Base-by-base conservation (phyloP, 768 basidiomycete genomes). In the Amyloporia xantha region DNA sequence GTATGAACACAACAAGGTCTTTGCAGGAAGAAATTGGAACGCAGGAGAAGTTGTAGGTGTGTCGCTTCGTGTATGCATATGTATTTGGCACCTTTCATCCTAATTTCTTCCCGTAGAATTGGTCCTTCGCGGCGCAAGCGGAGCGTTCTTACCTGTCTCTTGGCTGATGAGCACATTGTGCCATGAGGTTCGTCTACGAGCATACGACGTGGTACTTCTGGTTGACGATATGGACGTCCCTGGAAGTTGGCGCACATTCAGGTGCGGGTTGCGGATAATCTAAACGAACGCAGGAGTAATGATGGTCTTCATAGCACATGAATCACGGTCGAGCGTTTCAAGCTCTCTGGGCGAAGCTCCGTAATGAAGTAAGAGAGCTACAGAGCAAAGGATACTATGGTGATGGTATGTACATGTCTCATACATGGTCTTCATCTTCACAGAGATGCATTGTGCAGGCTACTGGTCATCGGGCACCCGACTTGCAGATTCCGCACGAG, bases 11-110 rank as follows among this genome's bases (percentile, higher is more conserved):
- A 91, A 91, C 60, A 58, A 55, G 12, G 85, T 91, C 5, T 91
- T 91, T 64, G 77, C 81, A 4, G 90, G 89, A 1, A 73, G 89
- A 41, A 91, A 91, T 61, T 92, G 89, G 89, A 87, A 89, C 55
- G 72, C 71, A 49, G 90, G 90, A 2, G 89, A 92, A 65, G 82
- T 79, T 9, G 68, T 92, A 49, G 88, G 87, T 86, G 53, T 55
- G 65, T 42, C 38, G 13, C 3, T 23, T 5, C 25, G 25, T 10
- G 15, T n/a, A 25, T 1, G 9, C 20, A 41, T 28, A 21, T 27
- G 2, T 15, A n/a, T 15, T 24, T 36, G 2, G 26, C 3, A n/a
- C n/a, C n/a, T n/a, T n/a, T n/a, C n/a, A n/a, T n/a, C n/a, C n/a
- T n/a, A n/a, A n/a, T n/a, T n/a, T n/a, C n/a, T n/a, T n/a, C n/a